Base-by-base conservation (phyloP, 176 grass and related monocot species). In the Cenchrus purpureus region DNA sequence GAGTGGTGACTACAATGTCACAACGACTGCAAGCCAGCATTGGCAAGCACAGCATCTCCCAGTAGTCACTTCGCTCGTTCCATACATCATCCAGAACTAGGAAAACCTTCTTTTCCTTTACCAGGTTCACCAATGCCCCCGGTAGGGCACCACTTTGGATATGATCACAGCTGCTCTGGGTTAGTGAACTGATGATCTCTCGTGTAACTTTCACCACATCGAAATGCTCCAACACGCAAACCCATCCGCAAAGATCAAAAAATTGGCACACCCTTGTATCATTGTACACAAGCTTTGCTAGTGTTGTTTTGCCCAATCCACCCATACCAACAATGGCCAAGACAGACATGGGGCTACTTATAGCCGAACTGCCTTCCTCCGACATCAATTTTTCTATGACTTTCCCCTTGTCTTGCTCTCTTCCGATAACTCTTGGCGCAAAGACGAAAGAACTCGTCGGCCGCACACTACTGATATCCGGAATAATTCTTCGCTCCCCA, bases 71-170 rank as follows among this genome's bases (percentile, higher is more conserved):
- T 67, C 20, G 65, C 56, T 92, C 82, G 62, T 88, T 92, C 85
- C 86, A 88, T 11, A 91, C 64, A 68, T 88, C 73, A 82, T 88
- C 86, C 7, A 88, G 51, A 7, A 92, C 77, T 64, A 92, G 53
- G 10, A 92, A 79, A 20, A 92, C 43, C 67, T 61, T 34, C 62
- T 79, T 29, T 7, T 0, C 22, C 17, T 68, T 4, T 6, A 12
- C 45, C 3, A 88, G 32, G 34, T 3, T 2, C 3, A 13, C 11
- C 70, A 34, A 34, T 34, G 34, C 34, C 34, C 34, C 34, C 34
- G 78, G 60, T 3, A 86, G 65, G 0, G 29, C 13, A 46, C 2
- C 60, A 48, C 72, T 86, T 19, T 66, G 58, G 55, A 43, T 55
- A 9, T 32, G 51, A 34, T 34, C 32, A 45, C 60, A 76, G 34